Percentiles rank a stretch among this genome's conserved stretches.
phyloP scores from a whole-genome alignment of 2,329 filamentous ascomycete genomes.

The Colletotrichum musae region DNA sequence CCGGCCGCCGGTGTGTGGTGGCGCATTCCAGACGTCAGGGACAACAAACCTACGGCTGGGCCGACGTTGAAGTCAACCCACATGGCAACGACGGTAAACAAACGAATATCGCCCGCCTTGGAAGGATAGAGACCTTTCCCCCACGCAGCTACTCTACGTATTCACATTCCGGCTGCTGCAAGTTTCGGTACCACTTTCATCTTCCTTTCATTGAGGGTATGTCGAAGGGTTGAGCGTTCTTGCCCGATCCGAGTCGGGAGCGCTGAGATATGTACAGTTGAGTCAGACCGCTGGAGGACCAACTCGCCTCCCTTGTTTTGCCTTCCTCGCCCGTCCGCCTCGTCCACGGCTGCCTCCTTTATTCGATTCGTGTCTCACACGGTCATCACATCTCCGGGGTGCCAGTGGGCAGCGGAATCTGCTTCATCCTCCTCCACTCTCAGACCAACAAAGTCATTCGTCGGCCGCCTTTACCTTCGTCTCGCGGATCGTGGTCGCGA shows the following conservation, averaged over 20 bases:
- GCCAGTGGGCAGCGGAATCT: conserved; percentile 10
- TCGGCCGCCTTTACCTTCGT: conserved; percentile 29
- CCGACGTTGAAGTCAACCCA: background rate
- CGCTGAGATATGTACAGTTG: conserved; percentile 39
- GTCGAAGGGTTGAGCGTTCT: conserved; percentile 31
- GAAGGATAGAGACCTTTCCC: background rate
- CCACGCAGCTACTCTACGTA: conserved; percentile 21
- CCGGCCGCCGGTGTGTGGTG: conserved; percentile 22
- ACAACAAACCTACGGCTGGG: background rate
- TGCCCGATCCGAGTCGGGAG: conserved; percentile 14
- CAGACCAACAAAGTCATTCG: conserved; percentile 15
- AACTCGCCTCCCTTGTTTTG: conserved; percentile 22
- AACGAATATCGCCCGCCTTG: background rate
- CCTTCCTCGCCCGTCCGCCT: conserved; percentile 6
- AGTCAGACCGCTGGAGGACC: conserved; percentile 29
- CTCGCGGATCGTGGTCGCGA: conserved; percentile 30
- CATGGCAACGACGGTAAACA: background rate
- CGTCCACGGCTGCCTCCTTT: background rate
- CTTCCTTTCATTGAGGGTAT: conserved; percentile 34
- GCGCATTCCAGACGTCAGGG: conserved; percentile 31
- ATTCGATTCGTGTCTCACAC: conserved; percentile 4
- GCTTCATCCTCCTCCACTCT: conserved; percentile 20
- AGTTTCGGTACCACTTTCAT: conserved; percentile 33
- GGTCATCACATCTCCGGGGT: conserved; percentile 8
- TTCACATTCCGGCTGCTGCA: conserved; percentile 14